Evolutionary conservation across 2,329 filamentous ascomycete species (phyloP).

Genomic region (Alternaria burnsii): DNA sequence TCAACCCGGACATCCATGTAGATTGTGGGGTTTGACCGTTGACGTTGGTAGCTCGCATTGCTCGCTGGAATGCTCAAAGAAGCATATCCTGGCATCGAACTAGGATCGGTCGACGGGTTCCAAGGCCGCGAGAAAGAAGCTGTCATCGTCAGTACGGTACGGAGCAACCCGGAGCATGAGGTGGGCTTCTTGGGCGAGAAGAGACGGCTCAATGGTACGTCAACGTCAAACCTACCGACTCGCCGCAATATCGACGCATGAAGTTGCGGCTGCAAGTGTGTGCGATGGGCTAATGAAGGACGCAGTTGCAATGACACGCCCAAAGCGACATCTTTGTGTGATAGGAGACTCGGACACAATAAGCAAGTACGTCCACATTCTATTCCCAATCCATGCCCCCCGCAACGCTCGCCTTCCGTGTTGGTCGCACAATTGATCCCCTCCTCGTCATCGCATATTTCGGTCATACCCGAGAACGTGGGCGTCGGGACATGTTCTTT

Average conservation of each 20-base stretch:
- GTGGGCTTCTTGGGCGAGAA: conserved; percentile 95
- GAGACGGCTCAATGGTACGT: conserved; percentile 85
- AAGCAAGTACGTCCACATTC: conserved; percentile 69
- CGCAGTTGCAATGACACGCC: conserved; percentile 93
- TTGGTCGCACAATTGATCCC: conserved; percentile 4
- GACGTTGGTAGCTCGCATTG: conserved; percentile 69
- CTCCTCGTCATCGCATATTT: not conserved
- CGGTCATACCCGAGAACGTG: conserved; percentile 19
- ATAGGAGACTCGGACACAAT: conserved; percentile 96
- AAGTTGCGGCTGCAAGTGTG: not conserved
- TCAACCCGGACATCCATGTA: conserved; percentile 5
- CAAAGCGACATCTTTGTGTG: conserved; percentile 87
- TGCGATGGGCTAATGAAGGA: conserved; percentile 21
- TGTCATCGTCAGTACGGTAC: conserved; percentile 89
- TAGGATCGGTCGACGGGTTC: conserved; percentile 97
- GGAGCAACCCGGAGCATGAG: conserved; percentile 85
- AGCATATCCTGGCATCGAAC: conserved; percentile 81
- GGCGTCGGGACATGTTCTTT: conserved; percentile 17
- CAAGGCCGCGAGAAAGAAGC: conserved; percentile 98
- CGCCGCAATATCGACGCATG: conserved; percentile 4
- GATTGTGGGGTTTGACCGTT: conserved; percentile 6
- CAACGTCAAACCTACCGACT: conserved; percentile 11
- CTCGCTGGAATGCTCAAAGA: conserved; percentile 81
- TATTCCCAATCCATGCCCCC: conserved; percentile 11
- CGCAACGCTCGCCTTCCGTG: not conserved